Percentiles rank a stretch among this genome's conserved stretches.
phyloP scores from a whole-genome alignment of 495 filamentous ascomycete genomes.

The Physcia stellaris region DNA sequence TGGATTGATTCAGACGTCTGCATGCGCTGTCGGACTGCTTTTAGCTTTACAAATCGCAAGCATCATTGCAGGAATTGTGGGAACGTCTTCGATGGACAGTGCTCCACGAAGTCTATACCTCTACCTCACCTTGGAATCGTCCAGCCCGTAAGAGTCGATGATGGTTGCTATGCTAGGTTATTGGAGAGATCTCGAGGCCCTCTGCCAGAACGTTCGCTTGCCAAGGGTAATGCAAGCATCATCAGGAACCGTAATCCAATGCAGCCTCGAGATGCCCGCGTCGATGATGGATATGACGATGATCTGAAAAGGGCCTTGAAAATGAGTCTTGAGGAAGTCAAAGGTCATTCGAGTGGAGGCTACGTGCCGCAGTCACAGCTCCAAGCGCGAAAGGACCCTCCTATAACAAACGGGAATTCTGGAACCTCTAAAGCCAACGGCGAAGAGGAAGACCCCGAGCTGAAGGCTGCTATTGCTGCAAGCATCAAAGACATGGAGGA shows the following conservation, averaged over 20 bases:
- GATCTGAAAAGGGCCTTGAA: slow-evolving; percentile 84
- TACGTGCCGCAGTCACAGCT: slow-evolving; percentile 51
- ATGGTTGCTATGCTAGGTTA: slow-evolving; percentile 84
- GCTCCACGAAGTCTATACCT: slow-evolving; percentile 77
- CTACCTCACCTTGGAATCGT: slow-evolving; percentile 87
- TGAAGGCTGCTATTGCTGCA: slow-evolving; percentile 92
- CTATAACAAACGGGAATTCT: slow-evolving; percentile 23
- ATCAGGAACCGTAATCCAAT: slow-evolving; percentile 45
- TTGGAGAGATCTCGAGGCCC: slow-evolving; percentile 53
- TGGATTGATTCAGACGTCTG: slow-evolving; percentile 98
- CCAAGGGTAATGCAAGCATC: slow-evolving; percentile 38
- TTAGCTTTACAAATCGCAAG: slow-evolving; percentile 95
- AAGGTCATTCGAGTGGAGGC: slow-evolving; percentile 47
- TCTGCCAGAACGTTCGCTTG: slow-evolving; percentile 13
- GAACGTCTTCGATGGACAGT: slow-evolving; percentile 88
- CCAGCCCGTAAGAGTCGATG: slow-evolving; percentile 87
- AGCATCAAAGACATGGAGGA: slow-evolving; percentile 97
- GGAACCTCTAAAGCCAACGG: slow-evolving; percentile 29
- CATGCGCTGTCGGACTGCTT: slow-evolving; percentile 90
- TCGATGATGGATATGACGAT: slow-evolving; percentile 84
- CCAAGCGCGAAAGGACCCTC: slow-evolving; percentile 22
- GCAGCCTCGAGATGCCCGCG: slow-evolving; percentile 79
- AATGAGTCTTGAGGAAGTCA: slow-evolving; percentile 92
- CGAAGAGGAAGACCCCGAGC: slow-evolving; percentile 81
- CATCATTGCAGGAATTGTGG: slow-evolving; percentile 97